Evolutionary conservation across 495 filamentous ascomycete species (phyloP), one percentile per base, ranked within the genome.

Genomic region (Penicillium canariense): DNA sequence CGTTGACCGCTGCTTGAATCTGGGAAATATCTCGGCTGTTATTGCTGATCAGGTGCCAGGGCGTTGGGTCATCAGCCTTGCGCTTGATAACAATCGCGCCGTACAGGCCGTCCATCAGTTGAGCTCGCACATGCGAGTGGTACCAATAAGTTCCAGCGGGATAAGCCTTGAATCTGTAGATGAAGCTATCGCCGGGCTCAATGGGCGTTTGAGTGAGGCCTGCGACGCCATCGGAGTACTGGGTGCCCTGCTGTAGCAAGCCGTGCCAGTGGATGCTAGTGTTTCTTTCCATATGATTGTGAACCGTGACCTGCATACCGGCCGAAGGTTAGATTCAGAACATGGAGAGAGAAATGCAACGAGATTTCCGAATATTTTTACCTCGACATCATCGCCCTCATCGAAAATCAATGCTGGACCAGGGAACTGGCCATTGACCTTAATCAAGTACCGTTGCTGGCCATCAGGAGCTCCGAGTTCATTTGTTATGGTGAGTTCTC

Each of bases 381-480:
- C n/a, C n/a, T 82, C 72, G 54, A 83, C 77, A 28, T 67, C 69
- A 59, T 83, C 80, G 14, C 79, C 81, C 70, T 81, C 77, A 58
- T 81, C 78, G 2, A 79, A 69, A 46, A 80, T 72, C 25, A 84
- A 73, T 22, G 74, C 35, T 1, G 79, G 81, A 0, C 79, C 81
- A 0, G 81, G 81, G 48, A 74, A 82, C 10, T 80, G 75, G 10
- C 77, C 79, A 63, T 84, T 84, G 47, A 81, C 72, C 20, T 83
- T 71, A 7, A 81, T 68, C 23, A 80, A 65, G 6, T 75, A 31
- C n/a, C 74, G 54, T 31, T 48, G 38, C 12, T 63, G 44, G 34
- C 74, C 73, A 64, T 75, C 66, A 2, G 70, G 72, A 0, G 70
- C 57, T n/a, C n/a, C n/a, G n/a, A n/a, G n/a, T n/a, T n/a, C n/a